phyloP scores from a whole-genome alignment of 768 basidiomycete genomes.

The Panaeolus cyanescens region DNA sequence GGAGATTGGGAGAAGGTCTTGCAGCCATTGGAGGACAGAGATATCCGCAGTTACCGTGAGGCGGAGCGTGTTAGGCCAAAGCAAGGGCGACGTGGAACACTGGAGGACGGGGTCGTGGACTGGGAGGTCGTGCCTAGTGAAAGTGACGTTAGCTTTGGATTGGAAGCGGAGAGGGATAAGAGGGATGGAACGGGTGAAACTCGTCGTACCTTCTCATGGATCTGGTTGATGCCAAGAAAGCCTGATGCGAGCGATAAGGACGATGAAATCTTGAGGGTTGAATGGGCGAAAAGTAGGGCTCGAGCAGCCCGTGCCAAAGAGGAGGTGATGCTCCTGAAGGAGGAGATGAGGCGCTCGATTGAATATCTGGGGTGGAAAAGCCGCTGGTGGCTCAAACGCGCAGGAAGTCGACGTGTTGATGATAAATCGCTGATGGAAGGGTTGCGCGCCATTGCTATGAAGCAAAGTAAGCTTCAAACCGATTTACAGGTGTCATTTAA shows the following conservation, averaged over 20 bases:
- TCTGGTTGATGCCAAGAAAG: conserved; percentile 1
- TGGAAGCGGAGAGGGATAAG: background rate
- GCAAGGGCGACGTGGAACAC: background rate
- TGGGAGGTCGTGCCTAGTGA: background rate
- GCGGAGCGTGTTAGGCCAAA: background rate
- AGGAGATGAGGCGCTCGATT: conserved; percentile 23
- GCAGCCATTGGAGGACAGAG: background rate
- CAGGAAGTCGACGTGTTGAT: background rate
- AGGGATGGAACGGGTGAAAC: conserved; percentile 7
- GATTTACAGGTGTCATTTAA: background rate
- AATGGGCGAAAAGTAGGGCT: conserved; percentile 25
- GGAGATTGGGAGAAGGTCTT: conserved; percentile 5
- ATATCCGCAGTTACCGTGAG: conserved; percentile 2
- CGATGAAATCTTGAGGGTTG: conserved; percentile 17
- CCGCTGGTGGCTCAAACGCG: conserved; percentile 11
- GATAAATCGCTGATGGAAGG: conserved; percentile 3
- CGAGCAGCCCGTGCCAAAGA: conserved; percentile 18
- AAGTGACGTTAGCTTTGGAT: background rate
- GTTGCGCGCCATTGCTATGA: background rate
- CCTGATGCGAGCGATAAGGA: background rate
- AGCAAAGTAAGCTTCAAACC: background rate
- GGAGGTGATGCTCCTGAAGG: conserved; percentile 22
- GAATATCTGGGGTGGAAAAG: conserved; percentile 16
- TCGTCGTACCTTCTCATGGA: background rate
- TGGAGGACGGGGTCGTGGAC: background rate